Conservation (phyloP, 495 filamentous ascomycete species). For the Hypoxylon lienhwacheense region DNA sequence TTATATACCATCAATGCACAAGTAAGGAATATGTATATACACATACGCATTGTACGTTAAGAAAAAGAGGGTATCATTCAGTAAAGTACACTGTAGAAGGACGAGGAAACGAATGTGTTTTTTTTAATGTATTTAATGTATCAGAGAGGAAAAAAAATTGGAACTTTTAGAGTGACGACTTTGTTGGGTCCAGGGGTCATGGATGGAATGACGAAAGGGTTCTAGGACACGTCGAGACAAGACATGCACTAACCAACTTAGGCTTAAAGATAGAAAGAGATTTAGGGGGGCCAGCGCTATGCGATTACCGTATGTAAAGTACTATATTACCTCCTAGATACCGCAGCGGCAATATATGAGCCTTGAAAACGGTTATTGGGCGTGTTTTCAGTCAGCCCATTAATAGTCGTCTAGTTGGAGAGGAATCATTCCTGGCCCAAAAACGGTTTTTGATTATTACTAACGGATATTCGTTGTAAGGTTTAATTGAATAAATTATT, state of each 20-base stretch:
- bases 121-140: not conserved
- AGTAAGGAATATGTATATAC: constrained; percentile 1
- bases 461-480: too few relatives aligned
- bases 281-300: constrained; percentile 5
- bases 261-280: constrained; percentile 9
- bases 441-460: too few relatives aligned
- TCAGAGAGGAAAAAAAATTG: constrained; percentile 1
- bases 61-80: constrained; percentile 22
- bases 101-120: constrained; percentile 23
- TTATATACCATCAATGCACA: too few relatives aligned
- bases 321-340: too few relatives aligned
- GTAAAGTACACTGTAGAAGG: constrained; percentile 8
- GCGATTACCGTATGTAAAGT: too few relatives aligned
- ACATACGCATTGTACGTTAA: too few relatives aligned
- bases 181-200: constrained; percentile 6
- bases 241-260: constrained; percentile 8
- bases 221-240: constrained; percentile 14
- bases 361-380: not conserved
- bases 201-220: constrained; percentile 27
- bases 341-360: too few relatives aligned
- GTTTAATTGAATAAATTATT: too few relatives aligned
- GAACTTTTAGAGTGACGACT: constrained; percentile 13
- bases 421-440: too few relatives aligned
- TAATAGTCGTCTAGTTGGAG: too few relatives aligned
- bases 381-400: too few relatives aligned